Percentiles rank a stretch among this genome's conserved stretches.
Conservation (phyloP, 257 asterid genomes). For the Plantago ovata region DNA sequence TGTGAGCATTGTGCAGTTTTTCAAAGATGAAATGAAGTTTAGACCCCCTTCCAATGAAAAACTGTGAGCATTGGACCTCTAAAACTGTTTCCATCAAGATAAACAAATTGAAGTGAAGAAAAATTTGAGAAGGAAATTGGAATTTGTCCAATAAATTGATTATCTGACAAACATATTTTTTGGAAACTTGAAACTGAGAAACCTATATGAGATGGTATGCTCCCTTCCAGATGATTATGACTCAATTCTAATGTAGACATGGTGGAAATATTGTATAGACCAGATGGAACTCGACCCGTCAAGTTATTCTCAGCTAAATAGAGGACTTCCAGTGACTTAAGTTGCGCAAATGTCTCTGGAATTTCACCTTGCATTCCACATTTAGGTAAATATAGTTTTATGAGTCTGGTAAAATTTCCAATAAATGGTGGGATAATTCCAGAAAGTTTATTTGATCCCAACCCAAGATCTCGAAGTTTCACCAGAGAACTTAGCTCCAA, state of each 20-base stretch:
- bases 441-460: slow-evolving; percentile 20
- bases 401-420: slow-evolving; percentile 16
- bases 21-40: slow-evolving; percentile 27
- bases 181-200: slow-evolving; percentile 18
- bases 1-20: slow-evolving; percentile 27
- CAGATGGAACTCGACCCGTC: slow-evolving; percentile 20
- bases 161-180: slow-evolving; percentile 13
- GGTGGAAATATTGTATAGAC: slow-evolving; percentile 12
- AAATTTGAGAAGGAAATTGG: slow-evolving; percentile 31
- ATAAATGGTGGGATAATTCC: slow-evolving; percentile 23
- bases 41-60: slow-evolving; percentile 25
- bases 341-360: slow-evolving; percentile 22
- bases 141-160: slow-evolving; percentile 22
- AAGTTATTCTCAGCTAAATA: slow-evolving; percentile 15
- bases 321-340: slow-evolving; percentile 16
- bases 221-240: neutral
- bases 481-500: slow-evolving; percentile 8
- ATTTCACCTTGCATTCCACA: slow-evolving; percentile 28
- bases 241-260: neutral
- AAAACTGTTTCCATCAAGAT: slow-evolving; percentile 16
- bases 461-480: slow-evolving; percentile 16
- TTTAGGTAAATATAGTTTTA: neutral
- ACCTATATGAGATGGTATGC: neutral
- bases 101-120: slow-evolving; percentile 9
- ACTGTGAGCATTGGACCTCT: slow-evolving; percentile 20